Conservation (phyloP, 2,329 filamentous ascomycete genomes). For the Allantophomopsis cytisporea region DNA sequence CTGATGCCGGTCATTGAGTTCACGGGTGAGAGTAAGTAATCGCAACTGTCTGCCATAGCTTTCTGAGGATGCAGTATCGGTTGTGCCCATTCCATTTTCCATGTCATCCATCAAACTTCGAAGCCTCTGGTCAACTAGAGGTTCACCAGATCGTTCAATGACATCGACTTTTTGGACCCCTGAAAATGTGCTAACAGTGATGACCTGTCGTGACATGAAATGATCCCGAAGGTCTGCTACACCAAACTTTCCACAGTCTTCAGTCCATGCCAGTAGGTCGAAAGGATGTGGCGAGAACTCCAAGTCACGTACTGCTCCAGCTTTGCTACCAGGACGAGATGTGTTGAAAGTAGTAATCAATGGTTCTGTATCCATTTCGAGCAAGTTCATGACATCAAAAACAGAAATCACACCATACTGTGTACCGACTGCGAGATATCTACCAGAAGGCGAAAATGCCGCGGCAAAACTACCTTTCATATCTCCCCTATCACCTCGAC, state of each 20-base stretch:
- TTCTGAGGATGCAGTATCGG: no score
- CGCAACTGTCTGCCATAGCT: no score
- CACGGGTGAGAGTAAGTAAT: slow-evolving; percentile 2
- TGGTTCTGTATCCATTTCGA: slow-evolving; percentile 34
- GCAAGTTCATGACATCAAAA: slow-evolving; percentile 43
- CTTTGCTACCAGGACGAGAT: slow-evolving; percentile 54
- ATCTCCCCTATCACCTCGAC: slow-evolving; percentile 35
- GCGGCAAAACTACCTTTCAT: slow-evolving; percentile 63
- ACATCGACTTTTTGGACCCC: slow-evolving; percentile 23
- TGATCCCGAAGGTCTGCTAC: slow-evolving; percentile 59
- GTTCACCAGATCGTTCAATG: slow-evolving; percentile 10
- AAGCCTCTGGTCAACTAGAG: slow-evolving; percentile 13
- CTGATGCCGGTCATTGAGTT: slow-evolving; percentile 15
- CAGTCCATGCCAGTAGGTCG: slow-evolving; percentile 87
- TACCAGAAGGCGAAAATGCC: slow-evolving; percentile 60
- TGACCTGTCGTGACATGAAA: slow-evolving; percentile 53
- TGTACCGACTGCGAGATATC: slow-evolving; percentile 62
- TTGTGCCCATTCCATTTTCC: no score
- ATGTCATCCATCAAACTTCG: slow-evolving; percentile 8
- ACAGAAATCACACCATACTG: slow-evolving; percentile 71
- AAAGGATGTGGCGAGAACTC: slow-evolving; percentile 80
- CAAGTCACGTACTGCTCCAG: slow-evolving; percentile 81
- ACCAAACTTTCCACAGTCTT: slow-evolving; percentile 67
- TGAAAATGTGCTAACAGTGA: slow-evolving; percentile 47
- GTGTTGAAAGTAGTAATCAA: slow-evolving; percentile 67